Evolutionary conservation across 805 yeast species (phyloP).

Genomic region (Candida verbasci): DNA sequence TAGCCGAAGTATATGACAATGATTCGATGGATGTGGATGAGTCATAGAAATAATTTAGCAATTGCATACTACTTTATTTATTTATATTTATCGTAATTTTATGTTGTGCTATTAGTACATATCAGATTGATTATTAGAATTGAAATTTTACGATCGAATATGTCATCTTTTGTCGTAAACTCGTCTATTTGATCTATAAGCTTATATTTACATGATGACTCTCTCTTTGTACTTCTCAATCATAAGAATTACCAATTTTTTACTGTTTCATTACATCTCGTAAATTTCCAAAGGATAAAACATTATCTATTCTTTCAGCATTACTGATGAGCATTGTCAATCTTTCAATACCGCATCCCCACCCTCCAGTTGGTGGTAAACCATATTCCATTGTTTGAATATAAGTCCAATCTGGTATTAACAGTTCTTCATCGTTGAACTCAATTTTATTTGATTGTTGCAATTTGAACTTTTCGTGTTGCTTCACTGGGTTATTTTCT

Average conservation of each 20-base stretch:
- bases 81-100: too few relatives aligned
- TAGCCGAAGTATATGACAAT: background rate
- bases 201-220: too few relatives aligned
- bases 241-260: too few relatives aligned
- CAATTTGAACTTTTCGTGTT: conserved; percentile 52
- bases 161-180: too few relatives aligned
- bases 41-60: too few relatives aligned
- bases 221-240: too few relatives aligned
- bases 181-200: too few relatives aligned
- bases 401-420: conserved; percentile 68
- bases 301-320: conserved; percentile 64
- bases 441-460: conserved; percentile 51
- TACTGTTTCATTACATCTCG: conserved; percentile 47
- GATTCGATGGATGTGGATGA: conserved; percentile 6
- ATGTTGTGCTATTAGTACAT: too few relatives aligned
- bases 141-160: too few relatives aligned
- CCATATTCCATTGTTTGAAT: conserved; percentile 84
- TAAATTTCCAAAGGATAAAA: conserved; percentile 69
- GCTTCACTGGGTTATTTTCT: conserved; percentile 82
- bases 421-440: conserved; percentile 55
- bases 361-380: conserved; percentile 96
- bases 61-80: background rate
- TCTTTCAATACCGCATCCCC: conserved; percentile 95
- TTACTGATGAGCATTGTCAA: conserved; percentile 74
- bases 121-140: too few relatives aligned